Base-by-base conservation (phyloP, 768 basidiomycete species). In the Cystofilobasidium bisporidii region DNA sequence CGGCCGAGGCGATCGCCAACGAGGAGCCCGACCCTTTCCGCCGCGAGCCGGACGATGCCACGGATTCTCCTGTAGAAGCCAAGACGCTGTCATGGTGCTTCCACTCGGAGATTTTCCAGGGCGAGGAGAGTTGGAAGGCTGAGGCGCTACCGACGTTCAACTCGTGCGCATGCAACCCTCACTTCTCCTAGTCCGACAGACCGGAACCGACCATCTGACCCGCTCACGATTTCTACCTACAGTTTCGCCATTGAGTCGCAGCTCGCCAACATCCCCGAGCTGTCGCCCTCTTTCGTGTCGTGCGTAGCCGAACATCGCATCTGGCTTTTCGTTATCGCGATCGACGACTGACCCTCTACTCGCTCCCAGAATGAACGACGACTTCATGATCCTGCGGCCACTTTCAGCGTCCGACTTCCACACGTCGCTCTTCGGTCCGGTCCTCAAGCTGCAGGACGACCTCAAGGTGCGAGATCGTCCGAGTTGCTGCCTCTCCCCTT, bases 161-260 rank as follows among this genome's bases (percentile, higher is more conserved):
- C 62, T 63, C 62, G 43, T 63, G 30, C 28, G 62, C 20, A 8
- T 12, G 5, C 30, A 11, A 28, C 30, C 11, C 48, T 17, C 40
- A 38, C 33, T n/a, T n/a, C n/a, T n/a, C n/a, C n/a, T n/a, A n/a
- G n/a, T n/a, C n/a, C n/a, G n/a, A n/a, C n/a, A n/a, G n/a, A n/a
- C n/a, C n/a, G n/a, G n/a, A n/a, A n/a, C n/a, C n/a, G n/a, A n/a
- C n/a, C n/a, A n/a, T n/a, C n/a, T 24, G 61, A 20, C 22, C 32
- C 40, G 14, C 15, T 47, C 43, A n/a, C n/a, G 6, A 12, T 14
- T 12, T 28, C 30, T 8, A 3, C 12, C 24, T 36, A 36, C 36
- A 63, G 62, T 3, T 69, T 69, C 41, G 67, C 67, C 12, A 69
- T 69, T 56, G 67, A 69, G 33, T 63, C 67, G 8, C 67, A 69